A percentile compares a stretch with the other conserved stretches of the same genome.
These are phyloP conservation scores for Neltuma alba DNA, from an alignment of 306 rosid species.

Conservation along the genomic window DNA sequence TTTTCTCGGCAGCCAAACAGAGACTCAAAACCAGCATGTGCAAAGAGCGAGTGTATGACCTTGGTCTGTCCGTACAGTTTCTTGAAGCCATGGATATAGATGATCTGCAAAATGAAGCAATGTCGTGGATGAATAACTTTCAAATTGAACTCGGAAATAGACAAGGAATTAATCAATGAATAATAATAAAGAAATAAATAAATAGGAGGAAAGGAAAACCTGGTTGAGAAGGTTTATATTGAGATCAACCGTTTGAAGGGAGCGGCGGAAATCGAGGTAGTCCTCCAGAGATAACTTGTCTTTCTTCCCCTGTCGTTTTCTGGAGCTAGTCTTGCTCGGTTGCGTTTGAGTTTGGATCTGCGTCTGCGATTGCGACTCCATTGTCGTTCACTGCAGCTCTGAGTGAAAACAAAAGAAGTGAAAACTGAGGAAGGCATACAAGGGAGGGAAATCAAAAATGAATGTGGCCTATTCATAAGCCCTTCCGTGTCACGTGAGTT, in stretches of 20 bases:
- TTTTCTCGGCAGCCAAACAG: slow-evolving; percentile 34
- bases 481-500: slow-evolving; percentile 5
- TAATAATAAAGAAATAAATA: background rate
- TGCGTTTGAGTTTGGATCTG: background rate
- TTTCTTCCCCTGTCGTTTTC: slow-evolving; percentile 30
- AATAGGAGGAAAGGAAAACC: slow-evolving; percentile 39
- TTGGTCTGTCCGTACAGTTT: slow-evolving; percentile 44
- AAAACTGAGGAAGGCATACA: background rate
- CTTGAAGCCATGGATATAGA: slow-evolving; percentile 76
- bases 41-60: slow-evolving; percentile 42
- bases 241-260: slow-evolving; percentile 45
- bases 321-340: slow-evolving; percentile 17
- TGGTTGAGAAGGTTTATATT: slow-evolving; percentile 54
- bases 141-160: background rate
- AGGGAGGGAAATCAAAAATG: slow-evolving; percentile 15
- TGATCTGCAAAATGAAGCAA: slow-evolving; percentile 45
- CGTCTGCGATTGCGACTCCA: slow-evolving; percentile 34
- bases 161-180: background rate
- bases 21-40: slow-evolving; percentile 1
- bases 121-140: background rate
- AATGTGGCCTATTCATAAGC: background rate
- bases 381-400: slow-evolving; percentile 1
- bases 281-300: slow-evolving; percentile 50
- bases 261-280: slow-evolving; percentile 52
- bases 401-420: background rate